Percentiles rank a stretch among this genome's conserved stretches.
phyloP scores from a whole-genome alignment of 2,329 filamentous ascomycete species.

The Fusarium penzigii region DNA sequence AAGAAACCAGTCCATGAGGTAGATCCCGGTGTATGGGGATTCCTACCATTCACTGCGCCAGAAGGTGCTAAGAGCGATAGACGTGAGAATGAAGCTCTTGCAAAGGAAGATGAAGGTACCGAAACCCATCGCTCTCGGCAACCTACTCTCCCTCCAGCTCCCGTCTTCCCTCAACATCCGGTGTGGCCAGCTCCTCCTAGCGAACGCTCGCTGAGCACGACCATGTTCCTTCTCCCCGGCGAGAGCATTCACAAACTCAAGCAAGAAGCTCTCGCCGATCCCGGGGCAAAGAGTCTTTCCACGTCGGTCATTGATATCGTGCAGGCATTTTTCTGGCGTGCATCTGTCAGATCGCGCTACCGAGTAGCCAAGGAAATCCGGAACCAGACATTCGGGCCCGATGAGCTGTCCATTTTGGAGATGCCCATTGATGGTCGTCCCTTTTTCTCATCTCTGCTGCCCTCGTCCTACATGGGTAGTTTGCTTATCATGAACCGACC shows the following conservation, averaged over 20 bases:
- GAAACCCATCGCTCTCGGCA: no score
- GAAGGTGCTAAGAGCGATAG: not conserved
- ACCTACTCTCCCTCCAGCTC: slow-evolving; percentile 18
- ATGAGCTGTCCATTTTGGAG: slow-evolving; percentile 36
- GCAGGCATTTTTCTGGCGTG: slow-evolving; percentile 43
- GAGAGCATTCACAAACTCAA: slow-evolving; percentile 34
- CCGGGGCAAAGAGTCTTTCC: slow-evolving; percentile 23
- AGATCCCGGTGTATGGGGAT: slow-evolving; percentile 30
- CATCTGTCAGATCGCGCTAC: slow-evolving; percentile 36
- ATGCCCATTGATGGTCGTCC: slow-evolving; percentile 34
- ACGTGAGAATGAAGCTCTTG: not conserved
- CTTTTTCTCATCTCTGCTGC: slow-evolving; percentile 31
- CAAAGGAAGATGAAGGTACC: no score
- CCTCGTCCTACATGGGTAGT: slow-evolving; percentile 32
- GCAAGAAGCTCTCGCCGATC: slow-evolving; percentile 28
- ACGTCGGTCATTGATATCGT: slow-evolving; percentile 40
- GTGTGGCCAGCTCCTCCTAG: slow-evolving; percentile 29
- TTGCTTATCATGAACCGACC: slow-evolving; percentile 31
- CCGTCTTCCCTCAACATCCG: slow-evolving; percentile 27
- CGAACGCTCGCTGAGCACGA: slow-evolving; percentile 29
- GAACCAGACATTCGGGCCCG: slow-evolving; percentile 13
- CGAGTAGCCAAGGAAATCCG: slow-evolving; percentile 30
- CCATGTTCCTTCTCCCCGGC: slow-evolving; percentile 34
- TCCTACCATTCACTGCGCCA: slow-evolving; percentile 22
- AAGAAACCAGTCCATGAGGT: slow-evolving; percentile 22